Conservation (phyloP, 371 early-diverging fungal genomes). For the Mucor lusitanicus region DNA sequence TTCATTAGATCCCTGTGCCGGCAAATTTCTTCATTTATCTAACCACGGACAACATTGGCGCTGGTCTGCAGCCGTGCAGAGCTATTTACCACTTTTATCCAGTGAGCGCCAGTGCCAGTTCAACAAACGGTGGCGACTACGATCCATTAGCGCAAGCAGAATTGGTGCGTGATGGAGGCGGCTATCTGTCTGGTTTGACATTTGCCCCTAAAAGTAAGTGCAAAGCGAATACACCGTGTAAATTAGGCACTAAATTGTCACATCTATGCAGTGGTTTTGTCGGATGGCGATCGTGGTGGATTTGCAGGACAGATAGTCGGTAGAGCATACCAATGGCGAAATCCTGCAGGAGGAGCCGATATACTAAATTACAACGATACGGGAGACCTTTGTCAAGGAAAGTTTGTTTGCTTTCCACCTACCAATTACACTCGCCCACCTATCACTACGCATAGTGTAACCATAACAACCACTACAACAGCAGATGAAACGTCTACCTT, state of each 20-base stretch:
- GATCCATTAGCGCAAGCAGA: background rate
- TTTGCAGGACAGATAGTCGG: background rate
- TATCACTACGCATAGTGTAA: background rate
- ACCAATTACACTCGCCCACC: background rate
- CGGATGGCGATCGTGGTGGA: background rate
- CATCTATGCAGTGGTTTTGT: background rate
- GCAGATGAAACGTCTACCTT: background rate
- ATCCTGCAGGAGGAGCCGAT: background rate
- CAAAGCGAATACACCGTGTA: too few species aligned
- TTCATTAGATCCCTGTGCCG: background rate
- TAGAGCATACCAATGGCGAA: background rate
- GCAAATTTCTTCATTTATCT: background rate
- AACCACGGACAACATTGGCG: background rate
- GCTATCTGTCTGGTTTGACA: background rate
- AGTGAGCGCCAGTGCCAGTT: background rate
- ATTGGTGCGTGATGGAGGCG: background rate
- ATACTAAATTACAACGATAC: background rate
- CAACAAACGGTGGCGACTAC: background rate
- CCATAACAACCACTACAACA: background rate
- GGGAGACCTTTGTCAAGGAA: background rate
- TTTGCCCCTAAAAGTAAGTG: background rate
- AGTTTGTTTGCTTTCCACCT: background rate
- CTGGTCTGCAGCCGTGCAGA: background rate
- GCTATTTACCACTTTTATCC: background rate
- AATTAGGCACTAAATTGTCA: too few species aligned